These are phyloP conservation scores for Dipodascus geniculatus DNA, from an alignment of 805 yeast species.

Conservation along the genomic window DNA sequence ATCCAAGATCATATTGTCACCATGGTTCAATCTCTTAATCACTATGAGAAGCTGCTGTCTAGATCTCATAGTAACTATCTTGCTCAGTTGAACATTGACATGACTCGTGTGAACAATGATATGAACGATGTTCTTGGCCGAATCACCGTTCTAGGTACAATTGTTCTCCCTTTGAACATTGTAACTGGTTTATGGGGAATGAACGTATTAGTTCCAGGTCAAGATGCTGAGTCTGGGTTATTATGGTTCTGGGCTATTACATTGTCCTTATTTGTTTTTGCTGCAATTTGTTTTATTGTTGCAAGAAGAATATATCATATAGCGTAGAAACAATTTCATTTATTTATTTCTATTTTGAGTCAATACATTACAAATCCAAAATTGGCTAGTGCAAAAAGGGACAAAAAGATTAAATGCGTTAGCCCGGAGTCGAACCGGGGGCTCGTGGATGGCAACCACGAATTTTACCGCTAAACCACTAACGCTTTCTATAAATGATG, in stretches of 20 bases:
- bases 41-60: conserved; percentile 86
- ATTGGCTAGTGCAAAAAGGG: too few relatives aligned
- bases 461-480: conserved; percentile 48
- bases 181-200: conserved; percentile 98
- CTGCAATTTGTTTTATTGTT: conserved; percentile 15
- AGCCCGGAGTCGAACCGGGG: conserved; percentile 53
- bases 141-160: conserved; percentile 86
- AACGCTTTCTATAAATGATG: too few relatives aligned
- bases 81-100: conserved; percentile 94
- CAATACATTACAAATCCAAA: too few relatives aligned
- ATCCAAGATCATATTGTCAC: conserved; percentile 96
- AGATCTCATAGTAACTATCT: conserved; percentile 92
- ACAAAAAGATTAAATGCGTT: too few relatives aligned
- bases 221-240: conserved; percentile 41
- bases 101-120: conserved; percentile 94
- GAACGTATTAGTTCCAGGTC: conserved; percentile 97
- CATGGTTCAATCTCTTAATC: conserved; percentile 91
- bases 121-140: conserved; percentile 94
- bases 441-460: conserved; percentile 47
- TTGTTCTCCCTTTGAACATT: conserved; percentile 88
- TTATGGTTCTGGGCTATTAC: conserved; percentile 47
- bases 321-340: not conserved
- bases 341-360: not conserved
- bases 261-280: conserved; percentile 21
- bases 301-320: conserved; percentile 11